A percentile compares a stretch with the other conserved stretches of the same genome.
phyloP scores from a whole-genome alignment of 371 early-diverging fungal species.

The Mucor circinelloides region DNA sequence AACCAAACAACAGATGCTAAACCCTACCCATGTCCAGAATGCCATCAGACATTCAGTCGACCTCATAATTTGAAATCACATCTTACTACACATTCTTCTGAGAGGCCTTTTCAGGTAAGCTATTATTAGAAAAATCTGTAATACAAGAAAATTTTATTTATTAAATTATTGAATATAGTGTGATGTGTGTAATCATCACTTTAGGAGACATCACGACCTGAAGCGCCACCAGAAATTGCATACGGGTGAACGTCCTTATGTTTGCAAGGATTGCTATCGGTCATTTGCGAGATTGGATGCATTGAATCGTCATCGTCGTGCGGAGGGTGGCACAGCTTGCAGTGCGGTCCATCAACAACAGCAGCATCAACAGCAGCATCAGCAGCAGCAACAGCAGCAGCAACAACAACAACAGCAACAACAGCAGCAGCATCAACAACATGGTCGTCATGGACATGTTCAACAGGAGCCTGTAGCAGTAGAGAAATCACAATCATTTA shows the following conservation, averaged over 20 bases:
- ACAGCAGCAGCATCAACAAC: not conserved
- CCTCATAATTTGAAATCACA: constrained; percentile 51
- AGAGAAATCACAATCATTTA: not conserved
- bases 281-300: constrained; percentile 82
- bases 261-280: constrained; percentile 43
- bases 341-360: constrained; percentile 29
- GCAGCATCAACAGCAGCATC: constrained; percentile 4
- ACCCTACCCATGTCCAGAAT: constrained; percentile 38
- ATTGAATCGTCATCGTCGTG: constrained; percentile 73
- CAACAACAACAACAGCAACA: constrained; percentile 3
- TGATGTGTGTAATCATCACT: constrained; percentile 54
- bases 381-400: not conserved
- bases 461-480: not conserved
- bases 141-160: constrained; percentile 4
- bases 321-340: constrained; percentile 57
- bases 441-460: not conserved
- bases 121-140: constrained; percentile 12
- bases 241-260: constrained; percentile 75
- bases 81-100: constrained; percentile 42
- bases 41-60: constrained; percentile 41
- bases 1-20: constrained; percentile 16
- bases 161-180: constrained; percentile 28
- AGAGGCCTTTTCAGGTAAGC: constrained; percentile 41
- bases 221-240: constrained; percentile 79
- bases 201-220: constrained; percentile 77